Evolutionary conservation across 805 yeast genomes (phyloP), one percentile per base, ranked within the genome.

Genomic region (Yarrowia sp.): DNA sequence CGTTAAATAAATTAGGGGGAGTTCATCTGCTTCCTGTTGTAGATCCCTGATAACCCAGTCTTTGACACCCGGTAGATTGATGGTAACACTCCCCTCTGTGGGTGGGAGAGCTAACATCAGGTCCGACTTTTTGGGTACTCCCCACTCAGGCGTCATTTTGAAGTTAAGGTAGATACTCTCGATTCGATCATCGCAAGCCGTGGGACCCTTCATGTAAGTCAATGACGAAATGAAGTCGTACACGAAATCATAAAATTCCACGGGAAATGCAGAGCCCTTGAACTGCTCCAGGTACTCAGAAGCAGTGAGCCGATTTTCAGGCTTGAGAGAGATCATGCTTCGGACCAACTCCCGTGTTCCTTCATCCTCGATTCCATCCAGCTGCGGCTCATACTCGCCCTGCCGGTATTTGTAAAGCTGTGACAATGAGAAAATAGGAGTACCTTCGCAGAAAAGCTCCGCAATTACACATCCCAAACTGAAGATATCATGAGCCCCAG

Each of bases 391-490:
- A 71, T 82, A 86, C 66, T 88, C 92, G 2, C 85, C 82, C 66
- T 83, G 83, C 70, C 87, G 87, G 75, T 88, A 95, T 74, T 87
- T 89, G 79, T 90, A 93, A 67, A 92, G 78, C 71, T 92, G 96
- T 0, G 98, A 86, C 12, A 95, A 80, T 0, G 96, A 87, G 74
- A 95, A 93, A 0, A 90, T 81, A 0, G 98, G 89, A 17, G 89
- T 82, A 0, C 98, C 98, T 68, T 95, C 98, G 19, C 85, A 77
- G 68, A 88, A 90, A 7, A 95, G 75, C 74, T 95, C 99, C 0
- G 96, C 96, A 69, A 95, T 87, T 2, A 89, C 91, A 77, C 99
- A 95, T 0, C 81, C 81, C 8, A 77, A 67, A 16, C 78, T 73
- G 67, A 78, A 78, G 1, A 93, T 78, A 75, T 95, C 99, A 28